Base-by-base conservation (phyloP, 2,329 filamentous ascomycete species). In the Magnaporthiopsis poae region DNA sequence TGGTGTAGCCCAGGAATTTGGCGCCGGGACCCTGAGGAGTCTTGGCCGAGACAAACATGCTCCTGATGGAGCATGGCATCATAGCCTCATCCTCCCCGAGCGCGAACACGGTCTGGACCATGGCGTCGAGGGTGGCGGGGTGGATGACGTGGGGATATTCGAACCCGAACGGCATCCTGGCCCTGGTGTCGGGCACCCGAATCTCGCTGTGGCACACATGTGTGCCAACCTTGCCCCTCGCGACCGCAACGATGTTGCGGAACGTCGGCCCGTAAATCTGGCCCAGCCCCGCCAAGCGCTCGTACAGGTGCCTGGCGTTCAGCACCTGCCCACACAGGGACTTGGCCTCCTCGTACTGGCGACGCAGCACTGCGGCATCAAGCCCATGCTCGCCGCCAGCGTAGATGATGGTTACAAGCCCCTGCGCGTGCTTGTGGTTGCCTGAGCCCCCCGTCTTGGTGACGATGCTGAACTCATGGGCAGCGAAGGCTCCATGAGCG, bases 61-160 rank as follows among this genome's bases (percentile, higher is more conserved):
- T 80, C 5, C 77, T 73, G 60, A 84, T 77, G 25, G 73, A 77
- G 0, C 79, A 80, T 0, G 83, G 82, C 0, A 85, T 78, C 81
- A 84, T 85, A 2, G 81, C 12, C 46, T 56, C 46, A 15, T 75
- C 73, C 3, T 76, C 74, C 5, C 79, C 75, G 2, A 84, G 74
- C 7, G 78, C 76, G 64, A 86, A 80, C 0, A 82, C 75, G 0
- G 79, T 78, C 66, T 87, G 85, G 31, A 87, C 80, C 72, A 86
- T 80, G 2, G 81, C 75, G 69, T 87, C 85, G 15, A 87, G 75
- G 0, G 84, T 85, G 4, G 82, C 79, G 0, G 85, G 85, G 68
- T 87, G 85, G n/a, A 87, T 79, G 5, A 85, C 67, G 69, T 86
- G 82, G 3, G 79, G 76, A 68, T 80, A 85, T 70, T 86, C 84